A percentile compares a stretch with the other conserved stretches of the same genome.
phyloP scores from a whole-genome alignment of 176 grass and related monocot genomes.

The Echinochloa phyllopogon region DNA sequence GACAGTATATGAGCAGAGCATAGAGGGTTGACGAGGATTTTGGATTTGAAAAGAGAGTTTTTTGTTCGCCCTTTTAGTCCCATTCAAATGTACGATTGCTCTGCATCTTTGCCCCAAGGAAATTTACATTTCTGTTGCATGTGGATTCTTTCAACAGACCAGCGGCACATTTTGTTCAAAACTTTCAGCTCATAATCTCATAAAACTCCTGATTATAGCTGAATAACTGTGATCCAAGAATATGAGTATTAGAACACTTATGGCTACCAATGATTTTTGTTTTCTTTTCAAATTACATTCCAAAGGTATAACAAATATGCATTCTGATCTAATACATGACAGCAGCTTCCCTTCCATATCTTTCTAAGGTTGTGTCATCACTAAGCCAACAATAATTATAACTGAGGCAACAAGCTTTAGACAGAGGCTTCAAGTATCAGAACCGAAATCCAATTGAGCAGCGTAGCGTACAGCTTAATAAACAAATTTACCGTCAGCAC shows the following conservation, averaged over 20 bases:
- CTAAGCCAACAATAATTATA: too few relatives aligned
- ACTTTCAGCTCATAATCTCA: neutral
- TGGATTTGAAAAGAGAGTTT: constrained; percentile 20
- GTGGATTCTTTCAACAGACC: neutral
- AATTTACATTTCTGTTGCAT: neutral
- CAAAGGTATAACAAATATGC: neutral
- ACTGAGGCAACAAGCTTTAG: too few relatives aligned
- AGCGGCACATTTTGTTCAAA: neutral
- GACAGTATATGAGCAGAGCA: constrained; percentile 83
- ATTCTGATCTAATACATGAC: neutral
- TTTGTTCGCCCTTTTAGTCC: constrained; percentile 12
- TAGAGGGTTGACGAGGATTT: constrained; percentile 44
- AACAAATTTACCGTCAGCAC: too few relatives aligned
- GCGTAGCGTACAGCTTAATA: too few relatives aligned
- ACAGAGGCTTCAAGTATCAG: too few relatives aligned
- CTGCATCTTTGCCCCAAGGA: constrained; percentile 9
- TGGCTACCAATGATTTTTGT: neutral
- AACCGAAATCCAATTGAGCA: too few relatives aligned
- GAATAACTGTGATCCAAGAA: neutral
- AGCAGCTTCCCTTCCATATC: neutral
- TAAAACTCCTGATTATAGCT: neutral
- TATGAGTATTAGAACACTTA: neutral
- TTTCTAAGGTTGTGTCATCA: neutral
- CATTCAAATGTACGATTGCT: constrained; percentile 22
- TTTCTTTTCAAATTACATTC: neutral